These are phyloP conservation scores for Carex arenaria DNA, from an alignment of 202 grass and related monocot species.

Conservation along the genomic window DNA sequence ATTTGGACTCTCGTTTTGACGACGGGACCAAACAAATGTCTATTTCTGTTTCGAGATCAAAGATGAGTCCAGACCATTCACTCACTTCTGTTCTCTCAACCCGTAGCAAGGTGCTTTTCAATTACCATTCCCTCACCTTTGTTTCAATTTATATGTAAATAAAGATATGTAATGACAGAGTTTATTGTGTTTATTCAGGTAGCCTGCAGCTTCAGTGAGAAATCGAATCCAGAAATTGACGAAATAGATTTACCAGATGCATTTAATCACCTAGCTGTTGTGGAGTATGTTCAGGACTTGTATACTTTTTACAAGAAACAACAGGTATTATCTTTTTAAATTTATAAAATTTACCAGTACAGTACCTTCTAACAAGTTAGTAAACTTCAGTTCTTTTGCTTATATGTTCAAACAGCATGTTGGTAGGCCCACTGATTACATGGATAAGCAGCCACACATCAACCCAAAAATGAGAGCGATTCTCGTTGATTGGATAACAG, in stretches of 20 bases:
- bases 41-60: constrained; percentile 13
- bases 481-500: constrained; percentile 78
- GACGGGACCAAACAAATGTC: constrained; percentile 7
- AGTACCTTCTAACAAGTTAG: neutral
- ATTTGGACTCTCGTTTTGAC: neutral
- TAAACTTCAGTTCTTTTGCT: constrained; percentile 22
- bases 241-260: constrained; percentile 67
- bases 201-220: constrained; percentile 42
- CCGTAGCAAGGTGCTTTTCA: constrained; percentile 53
- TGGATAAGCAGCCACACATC: constrained; percentile 63
- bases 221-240: constrained; percentile 33
- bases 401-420: constrained; percentile 38
- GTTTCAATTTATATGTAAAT: neutral
- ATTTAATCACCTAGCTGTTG: constrained; percentile 62
- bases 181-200: constrained; percentile 29
- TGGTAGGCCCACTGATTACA: constrained; percentile 51
- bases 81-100: constrained; percentile 54
- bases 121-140: neutral
- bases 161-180: neutral
- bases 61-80: constrained; percentile 38
- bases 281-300: constrained; percentile 78
- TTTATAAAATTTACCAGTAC: neutral
- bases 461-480: constrained; percentile 77
- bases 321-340: constrained; percentile 37
- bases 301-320: constrained; percentile 70